Evolutionary conservation across 2,329 filamentous ascomycete genomes (phyloP).

Genomic region (Talaromyces atroroseus): DNA sequence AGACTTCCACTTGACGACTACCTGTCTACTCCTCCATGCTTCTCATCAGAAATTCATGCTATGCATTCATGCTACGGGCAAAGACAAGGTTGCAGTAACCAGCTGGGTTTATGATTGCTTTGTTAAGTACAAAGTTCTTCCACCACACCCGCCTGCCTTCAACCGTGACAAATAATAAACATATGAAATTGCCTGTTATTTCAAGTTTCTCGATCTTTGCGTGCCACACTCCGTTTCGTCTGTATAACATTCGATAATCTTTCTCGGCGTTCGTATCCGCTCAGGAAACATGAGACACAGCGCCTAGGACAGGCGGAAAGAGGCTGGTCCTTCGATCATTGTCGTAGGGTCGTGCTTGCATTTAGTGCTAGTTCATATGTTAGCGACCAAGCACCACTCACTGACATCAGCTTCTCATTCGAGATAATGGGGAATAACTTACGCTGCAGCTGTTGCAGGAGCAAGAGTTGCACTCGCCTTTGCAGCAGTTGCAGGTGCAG

Average conservation of each 20-base stretch:
- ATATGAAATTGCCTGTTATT: neutral
- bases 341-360: neutral
- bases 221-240: neutral
- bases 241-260: neutral
- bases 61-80: neutral
- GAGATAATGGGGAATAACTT: slow-evolving; percentile 17
- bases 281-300: neutral
- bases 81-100: neutral
- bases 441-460: slow-evolving; percentile 35
- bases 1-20: neutral
- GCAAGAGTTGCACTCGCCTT: slow-evolving; percentile 36
- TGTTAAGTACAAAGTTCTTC: neutral
- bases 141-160: neutral
- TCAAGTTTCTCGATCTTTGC: neutral
- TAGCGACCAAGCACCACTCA: neutral
- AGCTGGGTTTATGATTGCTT: neutral
- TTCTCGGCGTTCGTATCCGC: neutral
- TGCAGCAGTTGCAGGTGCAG: slow-evolving; percentile 39
- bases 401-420: too few species aligned
- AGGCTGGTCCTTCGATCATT: neutral
- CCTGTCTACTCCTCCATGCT: neutral
- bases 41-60: neutral
- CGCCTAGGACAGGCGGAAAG: neutral
- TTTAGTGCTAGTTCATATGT: slow-evolving; percentile 10
- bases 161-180: neutral